phyloP scores from a whole-genome alignment of 495 filamentous ascomycete species.

The Jackrogersella minutella region DNA sequence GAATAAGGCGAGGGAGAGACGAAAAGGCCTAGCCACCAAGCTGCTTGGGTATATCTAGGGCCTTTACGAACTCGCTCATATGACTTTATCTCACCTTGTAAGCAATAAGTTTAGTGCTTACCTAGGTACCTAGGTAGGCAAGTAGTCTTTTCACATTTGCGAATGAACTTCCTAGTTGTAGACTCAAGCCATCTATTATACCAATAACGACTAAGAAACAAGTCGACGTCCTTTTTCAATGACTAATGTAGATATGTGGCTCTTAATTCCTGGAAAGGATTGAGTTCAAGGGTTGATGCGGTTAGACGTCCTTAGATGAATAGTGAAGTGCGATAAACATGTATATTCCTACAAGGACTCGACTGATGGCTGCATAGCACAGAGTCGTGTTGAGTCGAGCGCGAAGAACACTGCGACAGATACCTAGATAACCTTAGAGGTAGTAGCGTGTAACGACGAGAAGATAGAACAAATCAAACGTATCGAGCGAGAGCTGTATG shows the following conservation, averaged over 20 bases:
- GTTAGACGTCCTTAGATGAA: background rate
- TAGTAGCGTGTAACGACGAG: background rate
- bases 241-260: background rate
- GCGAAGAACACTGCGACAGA: background rate
- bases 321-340: background rate
- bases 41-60: no score
- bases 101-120: conserved; percentile 33
- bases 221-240: background rate
- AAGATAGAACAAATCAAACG: background rate
- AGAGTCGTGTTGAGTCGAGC: background rate
- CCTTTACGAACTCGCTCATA: conserved; percentile 13
- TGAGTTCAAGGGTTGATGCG: background rate
- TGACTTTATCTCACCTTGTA: conserved; percentile 27
- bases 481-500: conserved; percentile 2
- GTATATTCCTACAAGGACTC: conserved; percentile 3
- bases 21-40: background rate
- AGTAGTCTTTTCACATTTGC: conserved; percentile 6
- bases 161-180: conserved; percentile 3
- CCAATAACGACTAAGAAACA: no score
- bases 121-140: no score
- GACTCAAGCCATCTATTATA: no score
- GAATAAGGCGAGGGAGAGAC: background rate
- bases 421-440: background rate
- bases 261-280: background rate
- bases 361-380: background rate